Percentiles rank a stretch among this genome's conserved stretches.
Conservation (phyloP, 345 rosid genomes). For the Brassica napus region DNA sequence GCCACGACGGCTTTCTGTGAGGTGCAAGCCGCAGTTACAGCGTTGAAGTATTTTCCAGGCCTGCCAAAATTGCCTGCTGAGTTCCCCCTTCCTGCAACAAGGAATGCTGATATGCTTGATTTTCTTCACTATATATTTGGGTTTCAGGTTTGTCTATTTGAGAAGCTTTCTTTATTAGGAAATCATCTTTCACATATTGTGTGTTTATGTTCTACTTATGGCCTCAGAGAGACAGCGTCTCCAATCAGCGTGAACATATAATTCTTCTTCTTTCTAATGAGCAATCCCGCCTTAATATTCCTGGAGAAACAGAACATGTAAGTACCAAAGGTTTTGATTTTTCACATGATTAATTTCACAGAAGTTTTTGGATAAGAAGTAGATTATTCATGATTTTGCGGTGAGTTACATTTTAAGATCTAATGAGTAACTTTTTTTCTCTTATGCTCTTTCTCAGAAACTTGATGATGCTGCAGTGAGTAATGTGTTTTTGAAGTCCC, state of each 20-base stretch:
- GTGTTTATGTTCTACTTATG: slow-evolving; percentile 5
- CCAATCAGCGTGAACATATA: slow-evolving; percentile 92
- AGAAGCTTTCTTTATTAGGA: neutral
- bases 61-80: slow-evolving; percentile 73
- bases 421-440: neutral
- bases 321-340: slow-evolving; percentile 32
- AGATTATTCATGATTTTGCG: neutral
- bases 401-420: slow-evolving; percentile 9
- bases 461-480: slow-evolving; percentile 79
- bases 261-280: slow-evolving; percentile 90
- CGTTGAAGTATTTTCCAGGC: slow-evolving; percentile 61
- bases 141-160: slow-evolving; percentile 75
- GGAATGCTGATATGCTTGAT: slow-evolving; percentile 79
- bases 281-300: slow-evolving; percentile 79
- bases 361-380: neutral
- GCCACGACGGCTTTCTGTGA: slow-evolving; percentile 68
- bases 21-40: slow-evolving; percentile 80
- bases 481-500: slow-evolving; percentile 70
- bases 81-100: slow-evolving; percentile 62
- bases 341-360: slow-evolving; percentile 12
- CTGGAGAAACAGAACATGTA: slow-evolving; percentile 76
- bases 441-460: slow-evolving; percentile 47
- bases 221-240: slow-evolving; percentile 84
- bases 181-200: neutral
- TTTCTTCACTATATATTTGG: slow-evolving; percentile 88